A percentile compares a stretch with the other conserved stretches of the same genome.
These are phyloP conservation scores for Friedmanniomyces simplex DNA, from an alignment of 495 filamentous ascomycete species.

Conservation along the genomic window DNA sequence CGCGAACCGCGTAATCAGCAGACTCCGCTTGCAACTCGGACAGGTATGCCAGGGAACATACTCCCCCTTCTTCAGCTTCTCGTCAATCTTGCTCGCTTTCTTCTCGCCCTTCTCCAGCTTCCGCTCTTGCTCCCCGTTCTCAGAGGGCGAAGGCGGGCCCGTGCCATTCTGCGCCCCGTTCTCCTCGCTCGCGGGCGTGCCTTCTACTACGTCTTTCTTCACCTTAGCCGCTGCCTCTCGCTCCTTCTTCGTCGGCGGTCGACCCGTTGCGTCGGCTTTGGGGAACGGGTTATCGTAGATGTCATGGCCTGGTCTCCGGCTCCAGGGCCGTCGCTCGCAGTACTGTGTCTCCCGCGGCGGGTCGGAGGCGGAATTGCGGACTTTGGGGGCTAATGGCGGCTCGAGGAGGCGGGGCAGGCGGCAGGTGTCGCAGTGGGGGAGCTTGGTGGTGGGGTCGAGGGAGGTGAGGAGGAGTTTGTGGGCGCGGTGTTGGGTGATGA, in stretches of 20 bases:
- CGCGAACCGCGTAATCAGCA: conserved; percentile 51
- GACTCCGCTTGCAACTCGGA: conserved; percentile 50
- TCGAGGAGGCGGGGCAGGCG: conserved; percentile 34
- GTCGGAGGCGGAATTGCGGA: conserved; percentile 24
- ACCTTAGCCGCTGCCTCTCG: conserved; percentile 26
- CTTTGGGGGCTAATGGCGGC: conserved; percentile 24
- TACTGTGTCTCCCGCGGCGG: conserved; percentile 37
- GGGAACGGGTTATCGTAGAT: conserved; percentile 73
- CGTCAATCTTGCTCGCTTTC: conserved; percentile 35
- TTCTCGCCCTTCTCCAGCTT: conserved; percentile 36
- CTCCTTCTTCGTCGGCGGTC: conserved; percentile 46
- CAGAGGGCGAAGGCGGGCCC: conserved; percentile 13
- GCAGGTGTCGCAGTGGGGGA: conserved; percentile 26
- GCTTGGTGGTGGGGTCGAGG: conserved; percentile 33
- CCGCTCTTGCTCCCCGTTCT: conserved; percentile 24
- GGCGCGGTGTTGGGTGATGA: conserved; percentile 35
- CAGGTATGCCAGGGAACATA: conserved; percentile 65
- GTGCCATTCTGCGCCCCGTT: conserved; percentile 12
- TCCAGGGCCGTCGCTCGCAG: conserved; percentile 66
- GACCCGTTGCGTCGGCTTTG: conserved; percentile 44
- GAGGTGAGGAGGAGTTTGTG: conserved; percentile 47
- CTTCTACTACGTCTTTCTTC: conserved; percentile 23
- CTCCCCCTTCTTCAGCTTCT: conserved; percentile 43
- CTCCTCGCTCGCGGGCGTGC: conserved; percentile 25
- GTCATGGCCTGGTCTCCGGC: conserved; percentile 63